Base-by-base conservation (phyloP, 345 rosid genomes). In the Citrus medica region DNA sequence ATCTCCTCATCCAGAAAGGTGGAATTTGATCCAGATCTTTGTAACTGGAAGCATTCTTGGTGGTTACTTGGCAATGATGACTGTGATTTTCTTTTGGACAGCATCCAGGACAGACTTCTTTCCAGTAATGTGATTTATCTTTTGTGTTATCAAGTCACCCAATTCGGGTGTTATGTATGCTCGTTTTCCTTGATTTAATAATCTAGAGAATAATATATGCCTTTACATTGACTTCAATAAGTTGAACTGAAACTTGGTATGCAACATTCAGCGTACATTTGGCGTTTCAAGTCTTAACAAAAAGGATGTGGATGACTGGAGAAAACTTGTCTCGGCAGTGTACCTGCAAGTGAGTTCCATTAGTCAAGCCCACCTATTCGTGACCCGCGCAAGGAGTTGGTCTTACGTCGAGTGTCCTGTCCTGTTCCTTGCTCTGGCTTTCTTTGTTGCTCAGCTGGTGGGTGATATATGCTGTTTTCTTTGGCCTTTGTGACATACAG, bases 361-460 rank as follows among this genome's bases (percentile, higher is more conserved):
- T 66, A 90, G 93, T 76, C 93, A 90, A 82, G 92, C 92, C 64
- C 92, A 89, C 53, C 87, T 89, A 78, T 87, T 90, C 38, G 90
- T 90, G 37, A 89, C 92, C 7, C 80, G 89, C 48, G 79, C 90
- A 22, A 75, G 92, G 77, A 85, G 89, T 69, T 89, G 90, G 90
- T 87, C 92, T 56, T 87, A 68, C 37, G 77, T 87, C 24, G 89
- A 89, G 73, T 87, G 92, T 59, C 90, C 92, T 10, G 88, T 88
- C 63, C 55, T 84, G 32, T 83, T 83, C 24, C 92, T 89, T 25
- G 83, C 69, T 14, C 28, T 74, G 3, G 93, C 90, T 69, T 90
- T 88, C 59, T 35, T 77, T 17, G 40, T 79, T 70, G 90, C 93
- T 28, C 91, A 87, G 82, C 86, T 88, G 89, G 91, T 84, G 62